Evolutionary conservation across 73 alveolate genomes (phyloP).

Genomic region (Paramecium bursaria): DNA sequence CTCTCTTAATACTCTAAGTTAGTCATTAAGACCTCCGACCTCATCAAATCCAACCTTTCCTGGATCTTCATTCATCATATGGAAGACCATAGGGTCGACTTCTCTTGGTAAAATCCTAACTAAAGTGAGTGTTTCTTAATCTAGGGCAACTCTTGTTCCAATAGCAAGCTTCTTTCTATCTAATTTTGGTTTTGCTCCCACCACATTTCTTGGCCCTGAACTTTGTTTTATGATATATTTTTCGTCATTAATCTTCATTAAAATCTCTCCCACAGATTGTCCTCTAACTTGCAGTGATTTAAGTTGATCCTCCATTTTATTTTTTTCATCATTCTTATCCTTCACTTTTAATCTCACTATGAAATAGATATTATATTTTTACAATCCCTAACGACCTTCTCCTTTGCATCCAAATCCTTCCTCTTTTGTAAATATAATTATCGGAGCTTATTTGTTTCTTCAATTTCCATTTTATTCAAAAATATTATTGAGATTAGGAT

Average conservation of each 20-base stretch:
- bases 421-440: neutral
- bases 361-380: neutral
- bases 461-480: conserved; percentile 30
- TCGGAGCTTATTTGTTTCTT: neutral
- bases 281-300: conserved; percentile 96
- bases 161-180: conserved; percentile 84
- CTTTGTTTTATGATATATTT: conserved; percentile 68
- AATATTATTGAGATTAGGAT: conserved; percentile 14
- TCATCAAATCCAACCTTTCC: conserved; percentile 93
- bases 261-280: conserved; percentile 97
- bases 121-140: conserved; percentile 89
- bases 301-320: conserved; percentile 91
- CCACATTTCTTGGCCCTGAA: conserved; percentile 99
- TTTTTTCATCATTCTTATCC: conserved; percentile 75
- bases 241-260: conserved; percentile 85
- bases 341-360: conserved; percentile 73
- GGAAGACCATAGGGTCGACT: conserved; percentile 98
- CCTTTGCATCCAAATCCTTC: conserved; percentile 46
- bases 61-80: conserved; percentile 98
- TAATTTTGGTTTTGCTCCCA: conserved; percentile 94
- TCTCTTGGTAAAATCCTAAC: conserved; percentile 98
- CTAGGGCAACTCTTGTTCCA: conserved; percentile 89
- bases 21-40: conserved; percentile 97
- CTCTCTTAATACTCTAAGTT: conserved; percentile 97
- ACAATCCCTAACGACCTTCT: conserved; percentile 10